Evolutionary conservation across 768 basidiomycete genomes (phyloP).

Genomic region (Daedaleopsis sinensis): DNA sequence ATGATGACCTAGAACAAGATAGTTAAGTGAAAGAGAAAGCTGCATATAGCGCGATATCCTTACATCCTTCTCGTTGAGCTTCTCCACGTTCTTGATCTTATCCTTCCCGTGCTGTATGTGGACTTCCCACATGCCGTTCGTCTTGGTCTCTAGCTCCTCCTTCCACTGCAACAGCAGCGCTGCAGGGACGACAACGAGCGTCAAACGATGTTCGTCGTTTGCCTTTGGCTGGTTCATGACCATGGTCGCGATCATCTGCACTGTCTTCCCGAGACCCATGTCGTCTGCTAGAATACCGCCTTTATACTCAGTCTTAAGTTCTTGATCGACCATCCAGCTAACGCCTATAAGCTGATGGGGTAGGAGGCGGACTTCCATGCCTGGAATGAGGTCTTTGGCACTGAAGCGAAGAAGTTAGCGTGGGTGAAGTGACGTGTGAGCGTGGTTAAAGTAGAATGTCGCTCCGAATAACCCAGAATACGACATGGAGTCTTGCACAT

Average conservation of each 20-base stretch:
- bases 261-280: conserved; percentile 76
- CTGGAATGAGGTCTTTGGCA: conserved; percentile 60
- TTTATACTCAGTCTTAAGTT: conserved; percentile 45
- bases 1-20: conserved; percentile 57
- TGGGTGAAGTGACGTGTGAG: too few species aligned
- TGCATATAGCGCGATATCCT: conserved; percentile 8
- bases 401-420: conserved; percentile 32
- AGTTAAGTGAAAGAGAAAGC: neutral
- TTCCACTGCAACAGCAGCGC: conserved; percentile 80
- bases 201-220: conserved; percentile 53
- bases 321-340: conserved; percentile 76
- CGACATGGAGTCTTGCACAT: too few species aligned
- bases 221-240: conserved; percentile 58
- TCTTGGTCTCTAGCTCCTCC: conserved; percentile 71
- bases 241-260: conserved; percentile 84
- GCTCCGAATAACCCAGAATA: too few species aligned
- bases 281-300: conserved; percentile 77
- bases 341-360: conserved; percentile 81
- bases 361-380: conserved; percentile 69
- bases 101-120: conserved; percentile 75
- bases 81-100: conserved; percentile 57
- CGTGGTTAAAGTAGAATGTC: too few species aligned
- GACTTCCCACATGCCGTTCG: conserved; percentile 60
- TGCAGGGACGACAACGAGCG: conserved; percentile 76
- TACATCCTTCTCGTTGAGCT: conserved; percentile 58